Conservation (phyloP, 2,329 filamentous ascomycete species). For the Graphiopsis chlorocephala region DNA sequence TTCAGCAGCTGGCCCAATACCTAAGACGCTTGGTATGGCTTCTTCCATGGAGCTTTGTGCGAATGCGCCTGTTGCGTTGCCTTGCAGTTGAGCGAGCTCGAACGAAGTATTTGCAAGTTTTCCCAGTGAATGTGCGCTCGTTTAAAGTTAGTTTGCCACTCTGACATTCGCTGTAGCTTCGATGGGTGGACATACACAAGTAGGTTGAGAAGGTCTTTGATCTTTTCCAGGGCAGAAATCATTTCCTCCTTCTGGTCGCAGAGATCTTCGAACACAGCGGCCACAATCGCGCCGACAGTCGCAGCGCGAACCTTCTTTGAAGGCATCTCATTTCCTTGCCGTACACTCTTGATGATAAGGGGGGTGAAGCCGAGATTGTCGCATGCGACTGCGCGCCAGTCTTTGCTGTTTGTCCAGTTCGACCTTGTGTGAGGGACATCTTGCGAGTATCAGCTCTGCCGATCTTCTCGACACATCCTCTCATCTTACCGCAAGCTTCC, state of each 20-base stretch:
- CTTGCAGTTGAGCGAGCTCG: too few relatives aligned
- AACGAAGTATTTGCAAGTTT: too few relatives aligned
- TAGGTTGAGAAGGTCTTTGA: background rate
- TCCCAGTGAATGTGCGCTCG: too few relatives aligned
- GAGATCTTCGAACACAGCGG: background rate
- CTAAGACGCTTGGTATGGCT: too few relatives aligned
- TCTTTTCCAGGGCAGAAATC: background rate
- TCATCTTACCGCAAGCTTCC: background rate
- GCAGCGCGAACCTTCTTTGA: background rate
- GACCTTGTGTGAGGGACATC: background rate
- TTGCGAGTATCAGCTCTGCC: too few relatives aligned
- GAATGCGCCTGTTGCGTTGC: too few relatives aligned
- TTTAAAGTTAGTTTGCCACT: background rate
- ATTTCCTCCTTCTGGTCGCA: background rate
- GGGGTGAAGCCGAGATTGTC: constrained; percentile 1
- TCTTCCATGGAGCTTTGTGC: too few relatives aligned
- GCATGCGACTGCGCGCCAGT: background rate
- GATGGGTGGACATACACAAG: background rate
- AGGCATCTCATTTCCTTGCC: background rate
- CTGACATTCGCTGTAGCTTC: background rate
- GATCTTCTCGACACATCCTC: too few relatives aligned
- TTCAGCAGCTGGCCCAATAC: background rate
- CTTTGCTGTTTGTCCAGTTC: background rate
- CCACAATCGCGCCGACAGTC: background rate
- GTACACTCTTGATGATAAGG: background rate